Conservation (phyloP, 1,284 basidiomycete species). For the Ceratobasidium sp. region DNA sequence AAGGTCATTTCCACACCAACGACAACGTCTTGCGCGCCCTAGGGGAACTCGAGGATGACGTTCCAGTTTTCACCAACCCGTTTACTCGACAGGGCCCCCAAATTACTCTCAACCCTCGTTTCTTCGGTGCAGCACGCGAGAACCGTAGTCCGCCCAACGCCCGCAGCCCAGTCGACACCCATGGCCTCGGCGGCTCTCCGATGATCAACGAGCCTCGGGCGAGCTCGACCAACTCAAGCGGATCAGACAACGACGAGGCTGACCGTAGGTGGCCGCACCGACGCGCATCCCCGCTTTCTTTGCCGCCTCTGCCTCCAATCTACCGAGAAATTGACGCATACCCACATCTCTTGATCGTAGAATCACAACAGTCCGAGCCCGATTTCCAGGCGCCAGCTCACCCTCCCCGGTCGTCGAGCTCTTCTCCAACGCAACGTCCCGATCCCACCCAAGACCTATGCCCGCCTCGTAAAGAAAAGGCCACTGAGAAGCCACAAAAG, state of each 20-base stretch:
- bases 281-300: constrained; percentile 30
- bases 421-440: not conserved
- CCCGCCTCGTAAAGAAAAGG: not conserved
- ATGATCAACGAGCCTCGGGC: not conserved
- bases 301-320: not conserved
- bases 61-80: constrained; percentile 25
- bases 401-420: constrained; percentile 1
- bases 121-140: not conserved
- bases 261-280: constrained; percentile 21
- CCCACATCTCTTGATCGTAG: not conserved
- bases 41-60: not conserved
- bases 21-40: constrained; percentile 26
- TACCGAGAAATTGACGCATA: not conserved
- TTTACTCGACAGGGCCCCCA: not conserved
- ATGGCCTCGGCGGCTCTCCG: not conserved
- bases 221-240: not conserved
- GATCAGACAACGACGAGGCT: not conserved
- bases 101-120: not conserved
- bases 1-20: constrained; percentile 37
- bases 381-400: not conserved
- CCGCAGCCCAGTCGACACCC: not conserved
- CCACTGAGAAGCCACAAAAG: too few species aligned
- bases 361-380: not conserved
- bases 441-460: not conserved
- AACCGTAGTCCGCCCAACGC: not conserved